Evolutionary conservation across 1,139 yeast genomes (phyloP).

Genomic region (Hanseniaspora gamundiae): DNA sequence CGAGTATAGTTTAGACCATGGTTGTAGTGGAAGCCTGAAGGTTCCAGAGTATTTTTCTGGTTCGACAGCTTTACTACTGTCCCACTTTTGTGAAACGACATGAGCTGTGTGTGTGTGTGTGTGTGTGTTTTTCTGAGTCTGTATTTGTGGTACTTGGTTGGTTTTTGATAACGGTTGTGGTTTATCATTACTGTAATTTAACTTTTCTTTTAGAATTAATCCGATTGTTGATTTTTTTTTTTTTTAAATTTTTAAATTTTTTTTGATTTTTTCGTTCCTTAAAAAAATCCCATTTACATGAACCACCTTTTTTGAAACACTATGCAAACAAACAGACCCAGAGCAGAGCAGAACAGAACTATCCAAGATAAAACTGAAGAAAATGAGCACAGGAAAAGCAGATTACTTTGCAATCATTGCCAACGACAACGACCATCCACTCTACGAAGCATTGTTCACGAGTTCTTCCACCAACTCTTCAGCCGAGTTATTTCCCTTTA

Average conservation of each 20-base stretch:
- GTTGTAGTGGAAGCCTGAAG: neutral
- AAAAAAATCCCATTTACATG: no score
- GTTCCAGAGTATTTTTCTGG: neutral
- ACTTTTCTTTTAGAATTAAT: no score
- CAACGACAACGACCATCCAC: constrained; percentile 60
- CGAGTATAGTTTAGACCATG: neutral
- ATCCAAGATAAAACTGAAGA: neutral
- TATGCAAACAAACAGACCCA: neutral
- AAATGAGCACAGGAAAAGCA: constrained; percentile 19
- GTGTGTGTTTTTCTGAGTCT: no score
- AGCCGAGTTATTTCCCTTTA: constrained; percentile 74
- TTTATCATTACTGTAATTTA: no score
- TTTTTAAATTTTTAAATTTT: no score
- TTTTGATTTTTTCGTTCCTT: no score
- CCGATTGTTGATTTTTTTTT: no score
- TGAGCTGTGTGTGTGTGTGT: neutral
- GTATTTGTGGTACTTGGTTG: no score
- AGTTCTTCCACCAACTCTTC: constrained; percentile 33
- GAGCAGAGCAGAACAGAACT: neutral
- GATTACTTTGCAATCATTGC: constrained; percentile 86
- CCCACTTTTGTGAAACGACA: neutral
- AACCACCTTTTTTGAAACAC: no score
- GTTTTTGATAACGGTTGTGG: no score
- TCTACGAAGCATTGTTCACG: constrained; percentile 72
- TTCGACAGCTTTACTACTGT: neutral